Percentiles rank a stretch among this genome's conserved stretches.
Conservation (phyloP, 2,329 filamentous ascomycete genomes). For the Zymoseptoria ardabiliae region DNA sequence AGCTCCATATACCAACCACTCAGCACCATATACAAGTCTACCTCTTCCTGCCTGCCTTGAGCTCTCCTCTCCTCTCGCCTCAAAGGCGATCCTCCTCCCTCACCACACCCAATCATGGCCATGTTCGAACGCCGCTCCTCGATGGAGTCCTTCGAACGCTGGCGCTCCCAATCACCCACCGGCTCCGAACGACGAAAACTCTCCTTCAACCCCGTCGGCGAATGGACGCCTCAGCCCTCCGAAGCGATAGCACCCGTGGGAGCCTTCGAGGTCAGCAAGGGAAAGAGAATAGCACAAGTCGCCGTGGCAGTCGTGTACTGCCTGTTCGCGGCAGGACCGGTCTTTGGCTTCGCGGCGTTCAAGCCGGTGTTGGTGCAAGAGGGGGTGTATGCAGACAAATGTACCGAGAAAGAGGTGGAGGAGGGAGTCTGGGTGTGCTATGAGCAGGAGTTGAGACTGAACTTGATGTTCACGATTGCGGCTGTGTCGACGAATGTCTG, state of each 20-base stretch:
- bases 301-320: conserved; percentile 62
- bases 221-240: conserved; percentile 35
- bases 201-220: conserved; percentile 43
- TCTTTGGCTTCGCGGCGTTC: conserved; percentile 79
- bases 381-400: conserved; percentile 62
- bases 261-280: conserved; percentile 49
- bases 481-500: conserved; percentile 83
- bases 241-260: conserved; percentile 35
- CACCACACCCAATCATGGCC: conserved; percentile 12
- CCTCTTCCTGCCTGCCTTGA: background rate
- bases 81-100: conserved; percentile 1
- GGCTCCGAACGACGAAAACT: conserved; percentile 40
- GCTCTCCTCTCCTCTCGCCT: background rate
- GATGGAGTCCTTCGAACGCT: conserved; percentile 21
- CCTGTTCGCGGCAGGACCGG: conserved; percentile 67
- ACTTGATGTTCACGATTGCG: conserved; percentile 87
- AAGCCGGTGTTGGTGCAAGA: conserved; percentile 72
- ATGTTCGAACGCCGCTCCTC: conserved; percentile 23
- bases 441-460: conserved; percentile 57
- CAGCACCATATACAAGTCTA: background rate
- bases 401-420: conserved; percentile 47
- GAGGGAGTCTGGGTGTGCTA: conserved; percentile 48
- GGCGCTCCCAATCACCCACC: conserved; percentile 25
- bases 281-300: conserved; percentile 59
- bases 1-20: background rate